Evolutionary conservation across 2,329 filamentous ascomycete genomes (phyloP), one percentile per base, ranked within the genome.

Genomic region (Hypoxylon sp.): DNA sequence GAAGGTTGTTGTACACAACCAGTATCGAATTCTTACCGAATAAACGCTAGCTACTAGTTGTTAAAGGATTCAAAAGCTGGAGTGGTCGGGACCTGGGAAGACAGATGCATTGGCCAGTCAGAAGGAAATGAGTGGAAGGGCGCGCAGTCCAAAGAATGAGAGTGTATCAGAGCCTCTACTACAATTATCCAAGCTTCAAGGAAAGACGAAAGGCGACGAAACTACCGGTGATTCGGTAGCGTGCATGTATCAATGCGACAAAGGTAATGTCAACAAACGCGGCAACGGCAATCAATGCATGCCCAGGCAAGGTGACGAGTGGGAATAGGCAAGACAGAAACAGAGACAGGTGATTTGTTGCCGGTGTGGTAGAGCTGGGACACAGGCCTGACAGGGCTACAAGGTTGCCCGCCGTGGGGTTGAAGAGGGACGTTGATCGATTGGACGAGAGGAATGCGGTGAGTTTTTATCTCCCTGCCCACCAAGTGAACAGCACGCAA

Each of bases 211-310:
- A 63, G 58, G 41, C 53, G 48, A 48, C 56, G 53, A 67, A 53
- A 55, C 29, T 61, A 59, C 53, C 65, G 51, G 46, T 29, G 39
- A 47, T 60, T 54, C 52, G 57, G 61, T 55, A 67, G 51, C 43
- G 55, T 64, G 57, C 63, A 67, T 66, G 60, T 30, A 63, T 58
- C 47, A 60, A 68, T 68, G 65, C 62, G 62, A 63, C 55, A 61
- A 57, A 46, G 27, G 54, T 43, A 47, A 65, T 63, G 65, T 68
- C 65, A 70, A 70, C 62, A 68, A 68, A 69, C 57, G 66, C 61
- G 62, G 67, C 58, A 68, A 66, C 54, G 61, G 43, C 64, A 68
- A 66, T 68, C 67, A 69, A 71, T 69, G 67, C 66, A 69, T 63
- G 65, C 47, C 62, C 41, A 61, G 62, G 48, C 47, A 56, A 62